These are phyloP conservation scores for Fusarium verticillioides DNA, from an alignment of 2,329 filamentous ascomycete genomes.

Conservation along the genomic window DNA sequence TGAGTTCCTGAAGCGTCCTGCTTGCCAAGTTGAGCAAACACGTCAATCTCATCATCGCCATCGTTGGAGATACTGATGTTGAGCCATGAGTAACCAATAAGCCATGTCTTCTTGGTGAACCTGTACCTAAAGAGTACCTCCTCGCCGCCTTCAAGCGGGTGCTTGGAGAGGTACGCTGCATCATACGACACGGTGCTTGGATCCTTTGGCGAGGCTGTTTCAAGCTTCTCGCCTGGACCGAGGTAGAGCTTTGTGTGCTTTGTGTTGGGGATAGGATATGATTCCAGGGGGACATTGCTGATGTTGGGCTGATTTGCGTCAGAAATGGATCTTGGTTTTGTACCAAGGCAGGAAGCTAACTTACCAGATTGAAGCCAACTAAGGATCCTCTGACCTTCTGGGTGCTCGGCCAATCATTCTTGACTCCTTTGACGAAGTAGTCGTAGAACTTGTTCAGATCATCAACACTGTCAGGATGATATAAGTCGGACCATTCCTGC, in stretches of 20 bases:
- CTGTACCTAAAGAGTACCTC: background rate
- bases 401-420: background rate
- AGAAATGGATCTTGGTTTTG: too few relatives aligned
- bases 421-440: background rate
- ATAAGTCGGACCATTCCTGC: constrained; percentile 1
- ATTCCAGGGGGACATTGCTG: background rate
- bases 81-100: background rate
- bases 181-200: background rate
- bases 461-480: background rate
- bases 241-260: background rate
- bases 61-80: background rate
- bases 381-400: background rate
- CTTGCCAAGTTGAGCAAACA: background rate
- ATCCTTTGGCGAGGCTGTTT: too few relatives aligned
- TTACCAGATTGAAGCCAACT: background rate
- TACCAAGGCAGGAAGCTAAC: background rate
- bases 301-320: background rate
- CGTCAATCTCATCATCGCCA: background rate
- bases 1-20: background rate
- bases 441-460: background rate
- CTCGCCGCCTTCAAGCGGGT: background rate
- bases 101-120: background rate
- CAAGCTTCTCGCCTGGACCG: background rate
- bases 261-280: background rate
- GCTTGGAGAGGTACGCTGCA: background rate